phyloP scores from a whole-genome alignment of 768 basidiomycete genomes.

The Pisolithus orientalis region DNA sequence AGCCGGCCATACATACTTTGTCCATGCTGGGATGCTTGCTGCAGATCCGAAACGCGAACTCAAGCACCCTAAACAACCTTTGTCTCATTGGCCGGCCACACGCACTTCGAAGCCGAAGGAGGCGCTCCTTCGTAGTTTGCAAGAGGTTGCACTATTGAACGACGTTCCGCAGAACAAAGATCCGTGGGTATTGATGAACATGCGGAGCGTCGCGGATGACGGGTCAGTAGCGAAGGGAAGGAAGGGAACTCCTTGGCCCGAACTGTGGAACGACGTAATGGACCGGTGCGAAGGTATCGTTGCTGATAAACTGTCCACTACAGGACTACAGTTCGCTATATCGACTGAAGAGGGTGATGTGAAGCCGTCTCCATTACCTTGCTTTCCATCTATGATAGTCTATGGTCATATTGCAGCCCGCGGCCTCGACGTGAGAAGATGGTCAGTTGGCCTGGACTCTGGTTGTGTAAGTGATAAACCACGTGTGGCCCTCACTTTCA shows the following conservation, averaged over 20 bases:
- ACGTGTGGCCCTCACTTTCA: background rate
- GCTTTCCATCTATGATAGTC: conserved; percentile 70
- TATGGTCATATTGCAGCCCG: conserved; percentile 84
- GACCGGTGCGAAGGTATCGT: conserved; percentile 47
- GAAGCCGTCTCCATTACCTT: conserved; percentile 38
- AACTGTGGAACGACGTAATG: conserved; percentile 69
- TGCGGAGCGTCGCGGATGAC: conserved; percentile 32
- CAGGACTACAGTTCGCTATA: conserved; percentile 9
- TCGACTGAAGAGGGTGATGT: conserved; percentile 8
- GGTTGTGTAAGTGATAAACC: conserved; percentile 60
- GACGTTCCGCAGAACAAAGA: conserved; percentile 71
- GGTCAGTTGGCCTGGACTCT: conserved; percentile 81
- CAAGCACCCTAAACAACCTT: conserved; percentile 56
- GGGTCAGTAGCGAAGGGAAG: conserved; percentile 24
- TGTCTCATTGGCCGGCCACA: conserved; percentile 52
- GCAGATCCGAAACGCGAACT: conserved; percentile 53
- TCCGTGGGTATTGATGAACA: conserved; percentile 60
- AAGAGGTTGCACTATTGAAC: conserved; percentile 62
- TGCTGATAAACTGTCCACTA: conserved; percentile 3
- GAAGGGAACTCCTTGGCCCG: conserved; percentile 67
- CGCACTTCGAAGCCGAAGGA: conserved; percentile 16
- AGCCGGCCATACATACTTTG: conserved; percentile 66
- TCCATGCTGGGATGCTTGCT: conserved; percentile 80
- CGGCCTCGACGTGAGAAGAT: conserved; percentile 76
- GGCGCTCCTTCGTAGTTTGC: conserved; percentile 41